These are phyloP conservation scores for Trametes polyzona DNA, from an alignment of 1,284 basidiomycete species.

Conservation along the genomic window DNA sequence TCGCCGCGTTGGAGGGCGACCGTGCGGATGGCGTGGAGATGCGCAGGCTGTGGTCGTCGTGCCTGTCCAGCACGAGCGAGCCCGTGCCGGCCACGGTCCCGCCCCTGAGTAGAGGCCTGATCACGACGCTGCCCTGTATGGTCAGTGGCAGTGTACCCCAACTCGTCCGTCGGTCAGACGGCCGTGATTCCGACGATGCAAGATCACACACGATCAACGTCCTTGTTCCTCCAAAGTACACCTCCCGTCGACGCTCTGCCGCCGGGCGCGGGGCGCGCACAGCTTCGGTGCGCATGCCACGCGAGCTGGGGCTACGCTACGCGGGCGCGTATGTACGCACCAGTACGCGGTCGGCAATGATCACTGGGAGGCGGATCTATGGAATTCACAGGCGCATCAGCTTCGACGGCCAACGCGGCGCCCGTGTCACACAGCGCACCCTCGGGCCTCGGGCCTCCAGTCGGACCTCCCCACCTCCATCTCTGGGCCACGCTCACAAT, in stretches of 20 bases:
- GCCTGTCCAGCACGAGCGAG: no score
- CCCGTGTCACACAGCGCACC: neutral
- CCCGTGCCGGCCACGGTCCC: no score
- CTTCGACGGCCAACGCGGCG: conserved; percentile 18
- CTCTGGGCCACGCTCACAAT: no score
- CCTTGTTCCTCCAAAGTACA: neutral
- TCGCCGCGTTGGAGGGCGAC: no score
- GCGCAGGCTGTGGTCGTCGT: no score
- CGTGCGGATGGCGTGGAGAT: no score
- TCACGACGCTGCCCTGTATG: neutral
- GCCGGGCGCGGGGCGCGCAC: neutral
- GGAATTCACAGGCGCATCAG: conserved; percentile 17
- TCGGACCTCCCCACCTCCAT: no score
- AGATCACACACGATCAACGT: neutral
- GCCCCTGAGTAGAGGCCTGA: no score
- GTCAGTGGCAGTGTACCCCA: neutral
- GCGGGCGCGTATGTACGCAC: neutral
- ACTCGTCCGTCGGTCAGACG: neutral
- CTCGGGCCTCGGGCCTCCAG: neutral
- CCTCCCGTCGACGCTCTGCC: neutral
- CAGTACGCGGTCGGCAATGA: neutral
- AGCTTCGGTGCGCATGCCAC: no score
- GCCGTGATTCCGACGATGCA: neutral
- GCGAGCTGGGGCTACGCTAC: neutral
- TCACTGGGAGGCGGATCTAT: conserved; percentile 12